Conservation (phyloP, 805 yeast genomes). For the Wickerhamiella sergipiensis region DNA sequence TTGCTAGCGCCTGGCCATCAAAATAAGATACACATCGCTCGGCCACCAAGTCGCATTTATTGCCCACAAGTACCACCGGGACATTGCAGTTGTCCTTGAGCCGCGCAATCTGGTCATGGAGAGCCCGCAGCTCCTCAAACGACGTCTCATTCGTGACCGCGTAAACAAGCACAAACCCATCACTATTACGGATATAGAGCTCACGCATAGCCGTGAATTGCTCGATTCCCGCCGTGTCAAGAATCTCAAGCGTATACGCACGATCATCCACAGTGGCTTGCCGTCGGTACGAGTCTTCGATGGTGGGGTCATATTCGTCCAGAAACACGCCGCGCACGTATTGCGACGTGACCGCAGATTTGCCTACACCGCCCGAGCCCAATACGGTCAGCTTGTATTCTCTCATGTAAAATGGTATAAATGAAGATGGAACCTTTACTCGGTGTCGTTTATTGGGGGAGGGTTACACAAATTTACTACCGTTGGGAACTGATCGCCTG, state of each 20-base stretch:
- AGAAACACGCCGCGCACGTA: conserved; percentile 82
- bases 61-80: conserved; percentile 85
- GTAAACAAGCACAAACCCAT: conserved; percentile 80
- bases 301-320: conserved; percentile 92
- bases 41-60: conserved; percentile 70
- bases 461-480: neutral
- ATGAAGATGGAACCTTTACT: no score
- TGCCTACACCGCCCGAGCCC: conserved; percentile 98
- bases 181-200: conserved; percentile 53
- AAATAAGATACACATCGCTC: conserved; percentile 67
- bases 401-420: conserved; percentile 15
- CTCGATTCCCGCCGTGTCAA: conserved; percentile 91
- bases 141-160: conserved; percentile 68
- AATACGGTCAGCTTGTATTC: conserved; percentile 84
- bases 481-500: neutral
- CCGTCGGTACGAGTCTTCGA: conserved; percentile 88
- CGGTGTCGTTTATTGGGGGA: no score
- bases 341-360: conserved; percentile 83
- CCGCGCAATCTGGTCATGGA: conserved; percentile 71
- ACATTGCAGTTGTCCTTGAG: conserved; percentile 65
- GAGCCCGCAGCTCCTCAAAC: conserved; percentile 59
- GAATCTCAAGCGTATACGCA: conserved; percentile 69
- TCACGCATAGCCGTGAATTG: conserved; percentile 96
- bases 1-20: conserved; percentile 72
- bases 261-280: conserved; percentile 80